Evolutionary conservation across 352 stramenopile genomes (phyloP).

Genomic region (Globisporangium megalacanthum): DNA sequence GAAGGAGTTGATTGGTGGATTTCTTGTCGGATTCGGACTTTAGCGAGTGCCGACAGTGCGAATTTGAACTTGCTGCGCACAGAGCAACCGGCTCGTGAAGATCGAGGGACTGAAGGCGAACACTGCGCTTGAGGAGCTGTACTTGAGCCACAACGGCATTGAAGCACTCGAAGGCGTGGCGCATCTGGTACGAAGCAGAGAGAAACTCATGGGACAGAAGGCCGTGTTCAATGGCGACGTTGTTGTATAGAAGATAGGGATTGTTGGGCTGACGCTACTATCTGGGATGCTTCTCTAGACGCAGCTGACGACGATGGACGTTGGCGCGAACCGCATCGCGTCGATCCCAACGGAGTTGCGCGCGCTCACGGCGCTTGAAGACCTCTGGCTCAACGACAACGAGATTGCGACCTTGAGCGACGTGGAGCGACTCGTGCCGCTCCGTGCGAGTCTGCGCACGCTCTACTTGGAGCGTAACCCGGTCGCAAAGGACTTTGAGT

Average conservation of each 20-base stretch:
- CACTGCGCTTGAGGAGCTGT: constrained; percentile 93
- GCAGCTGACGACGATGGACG: constrained; percentile 55
- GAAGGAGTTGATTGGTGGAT: neutral
- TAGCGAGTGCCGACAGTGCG: too few species aligned
- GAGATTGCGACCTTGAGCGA: constrained; percentile 57
- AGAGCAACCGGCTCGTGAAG: constrained; percentile 95
- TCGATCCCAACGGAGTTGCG: constrained; percentile 42
- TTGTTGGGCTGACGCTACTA: too few species aligned
- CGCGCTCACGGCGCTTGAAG: constrained; percentile 37
- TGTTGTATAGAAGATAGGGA: too few species aligned
- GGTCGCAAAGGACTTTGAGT: constrained; percentile 91
- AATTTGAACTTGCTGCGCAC: constrained; percentile 1
- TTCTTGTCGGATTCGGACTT: neutral
- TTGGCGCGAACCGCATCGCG: constrained; percentile 82
- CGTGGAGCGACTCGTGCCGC: constrained; percentile 58
- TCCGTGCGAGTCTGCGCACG: constrained; percentile 80
- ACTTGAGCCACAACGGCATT: constrained; percentile 97
- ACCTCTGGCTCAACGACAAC: constrained; percentile 83
- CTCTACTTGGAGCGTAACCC: constrained; percentile 97
- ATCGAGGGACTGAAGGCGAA: constrained; percentile 90
- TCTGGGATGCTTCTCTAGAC: constrained; percentile 23
- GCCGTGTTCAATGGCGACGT: too few species aligned
- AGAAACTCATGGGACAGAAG: too few species aligned
- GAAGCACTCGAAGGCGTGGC: constrained; percentile 70
- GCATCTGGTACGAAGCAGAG: constrained; percentile 45